These are phyloP conservation scores for Globisporangium nunn DNA, from an alignment of 352 stramenopile genomes.

Conservation along the genomic window DNA sequence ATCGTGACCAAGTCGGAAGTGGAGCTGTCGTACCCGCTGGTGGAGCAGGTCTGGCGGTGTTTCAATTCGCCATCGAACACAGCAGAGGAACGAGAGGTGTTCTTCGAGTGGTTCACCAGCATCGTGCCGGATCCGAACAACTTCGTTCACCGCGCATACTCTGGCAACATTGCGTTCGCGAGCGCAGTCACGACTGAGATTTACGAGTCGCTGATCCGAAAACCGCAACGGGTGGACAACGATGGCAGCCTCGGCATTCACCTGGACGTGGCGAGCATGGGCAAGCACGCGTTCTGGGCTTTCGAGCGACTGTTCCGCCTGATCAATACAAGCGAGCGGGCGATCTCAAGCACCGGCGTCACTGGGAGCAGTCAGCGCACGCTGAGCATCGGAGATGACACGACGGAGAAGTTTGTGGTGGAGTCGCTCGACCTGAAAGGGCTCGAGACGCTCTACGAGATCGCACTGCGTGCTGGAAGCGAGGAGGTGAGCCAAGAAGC, in stretches of 20 bases:
- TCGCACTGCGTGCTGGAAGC: constrained; percentile 31
- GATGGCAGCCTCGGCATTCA: constrained; percentile 13
- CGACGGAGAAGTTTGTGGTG: constrained; percentile 33
- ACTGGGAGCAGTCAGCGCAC: constrained; percentile 6
- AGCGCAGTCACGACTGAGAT: constrained; percentile 40
- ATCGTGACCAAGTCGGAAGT: constrained; percentile 69
- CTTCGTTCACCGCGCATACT: constrained; percentile 62
- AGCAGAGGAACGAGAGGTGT: constrained; percentile 36
- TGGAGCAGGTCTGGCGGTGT: constrained; percentile 53
- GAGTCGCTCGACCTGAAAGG: constrained; percentile 57
- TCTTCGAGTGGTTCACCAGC: constrained; percentile 68
- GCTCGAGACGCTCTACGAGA: constrained; percentile 49
- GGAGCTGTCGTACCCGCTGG: constrained; percentile 50
- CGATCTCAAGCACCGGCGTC: constrained; percentile 25
- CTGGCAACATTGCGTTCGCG: constrained; percentile 51
- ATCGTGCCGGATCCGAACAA: constrained; percentile 66
- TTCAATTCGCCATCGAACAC: constrained; percentile 33
- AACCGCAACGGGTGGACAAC: constrained; percentile 1
- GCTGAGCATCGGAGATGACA: constrained; percentile 6
- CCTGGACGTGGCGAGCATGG: constrained; percentile 44
- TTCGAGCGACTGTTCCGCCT: constrained; percentile 59
- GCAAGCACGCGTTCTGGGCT: constrained; percentile 44
- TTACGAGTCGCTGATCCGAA: constrained; percentile 35
- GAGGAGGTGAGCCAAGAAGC: constrained; percentile 43
- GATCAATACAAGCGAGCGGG: constrained; percentile 41